phyloP scores from a whole-genome alignment of 225 moss, liverwort and hornwort species.

The Pseudoscleropodium purum region DNA sequence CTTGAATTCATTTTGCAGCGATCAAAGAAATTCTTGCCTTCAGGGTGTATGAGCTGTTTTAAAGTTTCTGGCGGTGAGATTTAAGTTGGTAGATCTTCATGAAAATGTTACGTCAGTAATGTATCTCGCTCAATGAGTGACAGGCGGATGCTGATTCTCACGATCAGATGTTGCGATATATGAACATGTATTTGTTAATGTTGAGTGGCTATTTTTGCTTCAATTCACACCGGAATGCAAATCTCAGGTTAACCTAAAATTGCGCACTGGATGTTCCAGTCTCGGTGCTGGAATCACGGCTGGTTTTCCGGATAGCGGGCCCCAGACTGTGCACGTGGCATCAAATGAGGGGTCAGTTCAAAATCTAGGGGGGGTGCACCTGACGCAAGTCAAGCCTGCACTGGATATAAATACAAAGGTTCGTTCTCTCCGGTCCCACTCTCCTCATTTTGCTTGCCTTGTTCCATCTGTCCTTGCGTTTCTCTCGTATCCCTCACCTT shows the following conservation, averaged over 20 bases:
- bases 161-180: background rate
- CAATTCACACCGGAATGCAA: background rate
- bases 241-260: background rate
- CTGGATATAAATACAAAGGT: background rate
- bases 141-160: background rate
- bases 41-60: background rate
- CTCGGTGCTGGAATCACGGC: slow-evolving; percentile 37
- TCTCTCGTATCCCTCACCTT: background rate
- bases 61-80: background rate
- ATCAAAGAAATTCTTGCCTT: background rate
- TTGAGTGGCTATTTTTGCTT: background rate
- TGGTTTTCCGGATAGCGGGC: background rate
- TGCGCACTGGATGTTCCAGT: slow-evolving; percentile 6
- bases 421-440: background rate
- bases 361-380: no score
- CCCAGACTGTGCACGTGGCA: background rate
- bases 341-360: background rate
- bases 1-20: background rate
- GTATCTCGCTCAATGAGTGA: background rate
- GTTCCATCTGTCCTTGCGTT: background rate
- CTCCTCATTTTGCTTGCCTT: background rate
- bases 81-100: background rate
- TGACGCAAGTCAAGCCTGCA: background rate
- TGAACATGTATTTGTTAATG: background rate
- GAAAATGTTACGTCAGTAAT: background rate